Percentiles rank a stretch among this genome's conserved stretches.
phyloP scores from a whole-genome alignment of 2,329 filamentous ascomycete genomes.

The Neonectria sp. region DNA sequence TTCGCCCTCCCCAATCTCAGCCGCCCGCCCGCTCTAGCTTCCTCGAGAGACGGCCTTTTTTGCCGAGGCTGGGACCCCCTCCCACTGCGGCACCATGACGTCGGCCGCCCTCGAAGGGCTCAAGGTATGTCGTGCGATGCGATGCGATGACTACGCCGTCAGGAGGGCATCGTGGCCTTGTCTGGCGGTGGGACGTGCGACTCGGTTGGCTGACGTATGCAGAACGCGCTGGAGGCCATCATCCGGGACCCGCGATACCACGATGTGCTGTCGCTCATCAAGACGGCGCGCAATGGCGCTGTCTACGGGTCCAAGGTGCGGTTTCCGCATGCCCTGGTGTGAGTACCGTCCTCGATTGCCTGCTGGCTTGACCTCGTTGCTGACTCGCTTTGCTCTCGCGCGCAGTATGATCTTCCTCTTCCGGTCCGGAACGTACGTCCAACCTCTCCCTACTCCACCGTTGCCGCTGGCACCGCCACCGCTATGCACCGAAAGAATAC shows the following conservation, averaged over 20 bases:
- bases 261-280: constrained; percentile 86
- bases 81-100: constrained; percentile 43
- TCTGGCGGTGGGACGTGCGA: background rate
- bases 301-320: constrained; percentile 98
- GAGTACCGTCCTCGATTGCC: constrained; percentile 44
- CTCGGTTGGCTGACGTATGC: constrained; percentile 13
- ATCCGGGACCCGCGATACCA: constrained; percentile 89
- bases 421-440: constrained; percentile 84
- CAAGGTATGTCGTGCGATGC: constrained; percentile 44
- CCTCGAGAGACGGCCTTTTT: constrained; percentile 3
- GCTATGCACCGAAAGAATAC: constrained; percentile 3
- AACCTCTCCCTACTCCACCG: constrained; percentile 13
- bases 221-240: constrained; percentile 82
- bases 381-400: constrained; percentile 35
- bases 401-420: constrained; percentile 95
- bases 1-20: constrained; percentile 13
- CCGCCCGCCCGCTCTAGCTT: constrained; percentile 8
- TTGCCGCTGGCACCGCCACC: constrained; percentile 6
- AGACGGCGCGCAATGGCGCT: constrained; percentile 95
- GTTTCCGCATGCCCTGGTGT: constrained; percentile 96
- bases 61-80: constrained; percentile 39
- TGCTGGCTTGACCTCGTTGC: constrained; percentile 17
- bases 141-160: background rate
- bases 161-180: background rate
- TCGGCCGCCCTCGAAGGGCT: constrained; percentile 46